Conservation (phyloP, 2,329 filamentous ascomycete species). For the Epichloe baconii region DNA sequence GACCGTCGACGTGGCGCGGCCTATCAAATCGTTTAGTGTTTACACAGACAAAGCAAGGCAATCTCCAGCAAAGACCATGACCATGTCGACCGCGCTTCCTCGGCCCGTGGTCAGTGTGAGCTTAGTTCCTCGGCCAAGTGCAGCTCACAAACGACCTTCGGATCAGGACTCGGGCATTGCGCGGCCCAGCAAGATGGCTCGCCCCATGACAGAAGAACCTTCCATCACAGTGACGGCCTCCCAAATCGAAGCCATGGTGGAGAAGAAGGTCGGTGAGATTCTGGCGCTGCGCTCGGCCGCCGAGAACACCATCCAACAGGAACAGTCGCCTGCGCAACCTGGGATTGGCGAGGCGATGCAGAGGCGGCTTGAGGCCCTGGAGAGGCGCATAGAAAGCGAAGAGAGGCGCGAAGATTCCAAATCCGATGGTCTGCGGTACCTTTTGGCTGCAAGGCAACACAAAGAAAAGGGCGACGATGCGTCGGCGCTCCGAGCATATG, state of each 20-base stretch:
- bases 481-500: constrained; percentile 73
- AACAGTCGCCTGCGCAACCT: constrained; percentile 22
- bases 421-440: constrained; percentile 69
- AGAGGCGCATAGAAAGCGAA: constrained; percentile 64
- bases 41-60: constrained; percentile 60
- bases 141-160: constrained; percentile 27
- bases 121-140: constrained; percentile 7
- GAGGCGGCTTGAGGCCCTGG: constrained; percentile 67
- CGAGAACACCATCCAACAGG: constrained; percentile 21
- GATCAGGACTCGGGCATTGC: constrained; percentile 23
- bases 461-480: constrained; percentile 70
- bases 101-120: constrained; percentile 19
- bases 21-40: constrained; percentile 73
- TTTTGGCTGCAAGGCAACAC: constrained; percentile 87
- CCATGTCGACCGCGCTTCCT: constrained; percentile 18
- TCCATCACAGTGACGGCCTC: constrained; percentile 47
- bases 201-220: constrained; percentile 20
- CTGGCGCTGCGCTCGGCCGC: constrained; percentile 57
- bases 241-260: constrained; percentile 81
- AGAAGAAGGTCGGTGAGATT: constrained; percentile 82
- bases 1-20: constrained; percentile 44
- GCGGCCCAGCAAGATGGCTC: constrained; percentile 36
- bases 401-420: constrained; percentile 53
- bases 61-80: constrained; percentile 1
- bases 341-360: constrained; percentile 68